These are phyloP conservation scores for Diplodia scrobiculata DNA, from an alignment of 2,329 filamentous ascomycete species.

Conservation along the genomic window DNA sequence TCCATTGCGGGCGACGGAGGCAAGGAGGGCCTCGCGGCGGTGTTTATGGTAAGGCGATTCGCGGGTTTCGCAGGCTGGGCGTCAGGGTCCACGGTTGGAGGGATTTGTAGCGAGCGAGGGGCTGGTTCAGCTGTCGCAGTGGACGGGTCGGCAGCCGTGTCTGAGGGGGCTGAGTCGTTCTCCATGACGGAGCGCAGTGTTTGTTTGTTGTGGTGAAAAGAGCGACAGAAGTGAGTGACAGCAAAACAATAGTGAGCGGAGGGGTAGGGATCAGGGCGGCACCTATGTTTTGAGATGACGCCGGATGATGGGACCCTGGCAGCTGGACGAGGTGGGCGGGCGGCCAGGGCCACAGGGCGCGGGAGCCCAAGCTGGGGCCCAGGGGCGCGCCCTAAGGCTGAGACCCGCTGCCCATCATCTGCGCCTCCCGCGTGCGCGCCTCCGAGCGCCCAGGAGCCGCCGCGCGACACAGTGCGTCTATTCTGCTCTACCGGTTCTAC, in stretches of 20 bases:
- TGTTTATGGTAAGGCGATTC: conserved; percentile 45
- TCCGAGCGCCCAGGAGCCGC: neutral
- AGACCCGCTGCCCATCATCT: conserved; percentile 21
- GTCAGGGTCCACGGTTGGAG: conserved; percentile 44
- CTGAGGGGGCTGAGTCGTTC: conserved; percentile 17
- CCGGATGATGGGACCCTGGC: conserved; percentile 12
- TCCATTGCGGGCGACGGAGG: conserved; percentile 38
- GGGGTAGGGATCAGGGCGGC: conserved; percentile 19
- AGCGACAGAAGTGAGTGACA: conserved; percentile 19
- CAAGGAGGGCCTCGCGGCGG: conserved; percentile 36
- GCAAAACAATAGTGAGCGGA: conserved; percentile 13
- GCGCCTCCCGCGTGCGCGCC: neutral
- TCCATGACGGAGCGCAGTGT: conserved; percentile 19
- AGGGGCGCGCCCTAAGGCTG: conserved; percentile 18
- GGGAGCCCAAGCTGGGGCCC: conserved; percentile 1
- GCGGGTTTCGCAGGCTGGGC: conserved; percentile 40
- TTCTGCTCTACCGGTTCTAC: neutral
- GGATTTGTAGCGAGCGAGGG: conserved; percentile 29
- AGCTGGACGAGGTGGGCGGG: conserved; percentile 7
- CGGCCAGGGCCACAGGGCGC: too few relatives aligned
- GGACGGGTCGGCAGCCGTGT: conserved; percentile 7
- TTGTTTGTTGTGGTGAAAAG: conserved; percentile 18
- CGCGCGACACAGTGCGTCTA: neutral
- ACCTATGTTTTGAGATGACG: conserved; percentile 27
- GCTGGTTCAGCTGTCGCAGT: conserved; percentile 8